Percentiles rank a stretch among this genome's conserved stretches.
These are phyloP conservation scores for Candida suzukii DNA, from an alignment of 805 yeast genomes.

Conservation along the genomic window DNA sequence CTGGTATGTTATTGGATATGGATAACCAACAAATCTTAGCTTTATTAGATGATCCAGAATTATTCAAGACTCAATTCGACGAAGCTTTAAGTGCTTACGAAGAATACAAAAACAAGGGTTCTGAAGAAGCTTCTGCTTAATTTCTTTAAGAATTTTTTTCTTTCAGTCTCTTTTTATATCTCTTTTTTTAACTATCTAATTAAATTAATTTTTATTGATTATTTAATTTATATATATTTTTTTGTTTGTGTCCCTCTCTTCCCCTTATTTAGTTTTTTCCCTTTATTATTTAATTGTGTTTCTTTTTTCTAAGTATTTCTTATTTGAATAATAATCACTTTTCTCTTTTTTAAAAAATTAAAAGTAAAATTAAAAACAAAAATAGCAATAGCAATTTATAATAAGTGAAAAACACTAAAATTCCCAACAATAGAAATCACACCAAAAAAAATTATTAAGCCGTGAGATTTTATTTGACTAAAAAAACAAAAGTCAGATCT, in stretches of 20 bases:
- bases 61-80: constrained; percentile 83
- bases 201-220: not conserved
- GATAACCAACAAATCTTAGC: constrained; percentile 86
- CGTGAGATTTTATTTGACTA: too few relatives aligned
- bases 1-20: constrained; percentile 97
- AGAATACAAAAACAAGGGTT: constrained; percentile 66
- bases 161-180: not conserved
- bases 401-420: too few relatives aligned
- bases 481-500: too few relatives aligned
- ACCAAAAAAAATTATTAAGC: too few relatives aligned
- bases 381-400: too few relatives aligned
- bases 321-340: not conserved
- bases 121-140: constrained; percentile 1
- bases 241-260: not conserved
- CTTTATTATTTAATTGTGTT: not conserved
- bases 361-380: too few relatives aligned
- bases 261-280: not conserved
- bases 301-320: not conserved
- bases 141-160: not conserved
- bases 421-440: too few relatives aligned
- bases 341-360: not conserved
- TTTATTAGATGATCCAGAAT: constrained; percentile 82
- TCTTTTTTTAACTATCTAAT: not conserved
- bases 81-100: constrained; percentile 95
- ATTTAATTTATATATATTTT: not conserved